Evolutionary conservation across 140 eudicot genomes (phyloP).

Genomic region (Oenanthe javanica): DNA sequence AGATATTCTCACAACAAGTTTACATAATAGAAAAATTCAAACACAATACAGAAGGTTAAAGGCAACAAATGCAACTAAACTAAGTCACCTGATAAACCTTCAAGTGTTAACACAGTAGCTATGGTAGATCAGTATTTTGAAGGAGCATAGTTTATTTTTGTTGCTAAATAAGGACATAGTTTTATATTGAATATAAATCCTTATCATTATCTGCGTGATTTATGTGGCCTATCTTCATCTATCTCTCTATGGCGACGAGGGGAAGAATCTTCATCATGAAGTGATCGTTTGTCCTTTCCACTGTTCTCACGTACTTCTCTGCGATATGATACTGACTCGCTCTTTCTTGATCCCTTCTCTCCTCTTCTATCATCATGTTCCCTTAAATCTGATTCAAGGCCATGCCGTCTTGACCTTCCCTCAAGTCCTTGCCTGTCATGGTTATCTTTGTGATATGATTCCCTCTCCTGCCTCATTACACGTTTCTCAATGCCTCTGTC

Average conservation of each 20-base stretch:
- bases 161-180: background rate
- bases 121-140: background rate
- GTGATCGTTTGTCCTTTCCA: conserved; percentile 24
- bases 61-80: background rate
- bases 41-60: no score
- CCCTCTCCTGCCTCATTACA: conserved; percentile 11
- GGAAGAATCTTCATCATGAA: conserved; percentile 27
- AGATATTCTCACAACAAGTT: no score
- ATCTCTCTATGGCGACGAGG: conserved; percentile 22
- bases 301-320: conserved; percentile 33
- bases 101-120: background rate
- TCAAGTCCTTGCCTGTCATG: conserved; percentile 23
- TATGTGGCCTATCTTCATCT: conserved; percentile 40
- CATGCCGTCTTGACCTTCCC: conserved; percentile 41
- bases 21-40: background rate
- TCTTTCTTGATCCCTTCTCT: conserved; percentile 39
- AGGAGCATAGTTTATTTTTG: background rate
- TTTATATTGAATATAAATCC: background rate
- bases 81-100: background rate
- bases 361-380: conserved; percentile 36
- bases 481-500: conserved; percentile 21
- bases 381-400: conserved; percentile 16
- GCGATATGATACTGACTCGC: conserved; percentile 38
- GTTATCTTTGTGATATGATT: conserved; percentile 15
- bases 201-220: conserved; percentile 26